Percentiles rank a stretch among this genome's conserved stretches.
Conservation (phyloP, 2,329 filamentous ascomycete genomes). For the Colletotrichum plurivorum region DNA sequence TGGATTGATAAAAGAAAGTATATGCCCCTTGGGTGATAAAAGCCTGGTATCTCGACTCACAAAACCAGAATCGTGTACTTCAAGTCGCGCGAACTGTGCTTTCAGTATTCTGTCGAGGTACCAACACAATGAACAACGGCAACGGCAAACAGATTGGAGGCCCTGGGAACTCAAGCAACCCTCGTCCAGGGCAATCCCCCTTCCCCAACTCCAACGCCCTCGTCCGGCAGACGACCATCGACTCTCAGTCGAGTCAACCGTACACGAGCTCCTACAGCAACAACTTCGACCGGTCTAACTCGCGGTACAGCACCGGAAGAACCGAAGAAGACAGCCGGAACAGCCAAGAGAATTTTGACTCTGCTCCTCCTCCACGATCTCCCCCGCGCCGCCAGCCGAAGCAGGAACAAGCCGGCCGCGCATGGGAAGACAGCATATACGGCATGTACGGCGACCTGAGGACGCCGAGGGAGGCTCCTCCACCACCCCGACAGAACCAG, state of each 20-base stretch:
- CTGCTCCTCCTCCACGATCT: neutral
- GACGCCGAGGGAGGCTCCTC: slow-evolving; percentile 26
- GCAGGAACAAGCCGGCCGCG: neutral
- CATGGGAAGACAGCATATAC: slow-evolving; percentile 37
- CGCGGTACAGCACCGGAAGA: slow-evolving; percentile 31
- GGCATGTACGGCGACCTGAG: slow-evolving; percentile 36
- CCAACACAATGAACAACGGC: slow-evolving; percentile 10
- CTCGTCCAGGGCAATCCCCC: slow-evolving; percentile 36
- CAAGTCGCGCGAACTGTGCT: neutral
- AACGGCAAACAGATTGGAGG: slow-evolving; percentile 16
- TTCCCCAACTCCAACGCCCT: slow-evolving; percentile 26
- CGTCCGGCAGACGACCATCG: slow-evolving; percentile 8
- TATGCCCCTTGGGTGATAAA: neutral
- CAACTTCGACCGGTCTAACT: slow-evolving; percentile 35
- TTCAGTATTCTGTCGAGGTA: neutral
- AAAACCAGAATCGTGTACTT: too few species aligned
- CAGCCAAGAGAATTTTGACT: slow-evolving; percentile 13
- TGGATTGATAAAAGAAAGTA: neutral
- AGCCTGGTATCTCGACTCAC: too few species aligned
- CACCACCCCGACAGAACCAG: slow-evolving; percentile 16
- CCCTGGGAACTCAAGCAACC: slow-evolving; percentile 33
- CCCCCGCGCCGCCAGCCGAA: slow-evolving; percentile 10
- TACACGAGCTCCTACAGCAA: slow-evolving; percentile 38
- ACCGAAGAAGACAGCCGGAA: slow-evolving; percentile 16
- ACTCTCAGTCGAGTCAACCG: slow-evolving; percentile 10